phyloP scores from a whole-genome alignment of 495 filamentous ascomycete species.

The Penicillium desertorum region DNA sequence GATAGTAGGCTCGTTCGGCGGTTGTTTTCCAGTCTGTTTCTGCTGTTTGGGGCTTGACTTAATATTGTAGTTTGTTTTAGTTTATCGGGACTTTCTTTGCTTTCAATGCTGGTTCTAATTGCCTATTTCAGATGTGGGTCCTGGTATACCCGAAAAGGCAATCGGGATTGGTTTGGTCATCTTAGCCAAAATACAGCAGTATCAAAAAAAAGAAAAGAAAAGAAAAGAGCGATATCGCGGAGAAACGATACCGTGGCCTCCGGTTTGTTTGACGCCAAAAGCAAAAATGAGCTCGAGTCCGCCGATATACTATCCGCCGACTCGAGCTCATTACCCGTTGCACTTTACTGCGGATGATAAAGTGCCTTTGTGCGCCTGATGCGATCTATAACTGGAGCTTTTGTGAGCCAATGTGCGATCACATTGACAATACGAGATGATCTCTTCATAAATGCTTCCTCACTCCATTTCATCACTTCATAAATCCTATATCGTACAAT shows the following conservation, averaged over 20 bases:
- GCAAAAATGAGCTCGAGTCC: not conserved
- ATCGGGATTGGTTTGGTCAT: too few species aligned
- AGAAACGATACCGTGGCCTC: not conserved
- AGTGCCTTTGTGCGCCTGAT: not conserved
- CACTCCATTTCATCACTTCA: constrained; percentile 1
- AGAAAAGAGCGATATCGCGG: not conserved
- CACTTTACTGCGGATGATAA: not conserved
- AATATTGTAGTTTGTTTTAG: too few species aligned
- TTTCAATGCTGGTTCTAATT: too few species aligned
- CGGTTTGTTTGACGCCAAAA: not conserved
- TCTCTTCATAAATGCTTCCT: not conserved
- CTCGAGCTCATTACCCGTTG: not conserved
- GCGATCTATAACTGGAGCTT: not conserved
- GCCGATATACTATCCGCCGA: not conserved
- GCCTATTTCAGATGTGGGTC: too few species aligned
- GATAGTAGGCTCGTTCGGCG: too few species aligned
- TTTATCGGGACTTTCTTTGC: too few species aligned
- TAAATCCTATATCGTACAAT: constrained; percentile 1
- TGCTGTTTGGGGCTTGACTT: too few species aligned
- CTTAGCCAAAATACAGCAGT: too few species aligned
- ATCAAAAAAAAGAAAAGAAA: not conserved
- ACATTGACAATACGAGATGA: not conserved
- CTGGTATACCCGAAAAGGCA: too few species aligned
- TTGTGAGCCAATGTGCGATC: not conserved
- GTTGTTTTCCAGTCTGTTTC: too few species aligned